Conservation (phyloP, 2,329 filamentous ascomycete genomes). For the Xylaria sp. region DNA sequence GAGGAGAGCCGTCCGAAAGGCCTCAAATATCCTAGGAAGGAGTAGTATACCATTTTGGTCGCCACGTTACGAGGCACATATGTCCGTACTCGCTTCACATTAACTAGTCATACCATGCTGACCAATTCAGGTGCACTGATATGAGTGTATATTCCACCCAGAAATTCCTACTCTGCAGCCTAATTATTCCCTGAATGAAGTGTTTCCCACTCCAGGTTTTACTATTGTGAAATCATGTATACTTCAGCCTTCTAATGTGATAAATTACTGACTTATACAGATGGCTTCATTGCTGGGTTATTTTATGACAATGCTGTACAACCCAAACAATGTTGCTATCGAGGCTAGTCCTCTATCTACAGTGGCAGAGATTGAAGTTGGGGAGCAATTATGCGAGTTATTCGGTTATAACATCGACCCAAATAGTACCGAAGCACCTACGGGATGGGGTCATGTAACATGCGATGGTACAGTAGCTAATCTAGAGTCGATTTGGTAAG, state of each 20-base stretch:
- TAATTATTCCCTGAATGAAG: not conserved
- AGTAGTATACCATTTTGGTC: conserved; percentile 59
- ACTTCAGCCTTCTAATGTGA: not conserved
- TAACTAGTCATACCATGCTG: not conserved
- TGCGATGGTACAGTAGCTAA: conserved; percentile 59
- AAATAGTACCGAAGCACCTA: conserved; percentile 41
- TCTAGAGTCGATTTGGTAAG: conserved; percentile 58
- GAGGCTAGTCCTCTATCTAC: conserved; percentile 60
- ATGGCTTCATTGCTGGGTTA: conserved; percentile 58
- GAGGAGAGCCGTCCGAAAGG: conserved; percentile 49
- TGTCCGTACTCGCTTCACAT: conserved; percentile 48
- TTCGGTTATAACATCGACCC: conserved; percentile 56
- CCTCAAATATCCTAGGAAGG: conserved; percentile 53
- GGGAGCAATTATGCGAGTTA: conserved; percentile 57
- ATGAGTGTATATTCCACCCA: conserved; percentile 42
- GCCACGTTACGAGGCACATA: conserved; percentile 59
- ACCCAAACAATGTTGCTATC: conserved; percentile 60
- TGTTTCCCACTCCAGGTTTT: not conserved
- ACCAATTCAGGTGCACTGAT: conserved; percentile 48
- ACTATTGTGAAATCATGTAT: not conserved
- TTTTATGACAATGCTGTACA: conserved; percentile 62
- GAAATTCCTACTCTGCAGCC: not conserved
- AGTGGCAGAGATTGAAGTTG: conserved; percentile 56
- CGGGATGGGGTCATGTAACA: conserved; percentile 58
- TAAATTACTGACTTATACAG: conserved; percentile 25